Evolutionary conservation across 1,284 basidiomycete genomes (phyloP), one percentile per base, ranked within the genome.

Genomic region (Pisolithus thermaeus): DNA sequence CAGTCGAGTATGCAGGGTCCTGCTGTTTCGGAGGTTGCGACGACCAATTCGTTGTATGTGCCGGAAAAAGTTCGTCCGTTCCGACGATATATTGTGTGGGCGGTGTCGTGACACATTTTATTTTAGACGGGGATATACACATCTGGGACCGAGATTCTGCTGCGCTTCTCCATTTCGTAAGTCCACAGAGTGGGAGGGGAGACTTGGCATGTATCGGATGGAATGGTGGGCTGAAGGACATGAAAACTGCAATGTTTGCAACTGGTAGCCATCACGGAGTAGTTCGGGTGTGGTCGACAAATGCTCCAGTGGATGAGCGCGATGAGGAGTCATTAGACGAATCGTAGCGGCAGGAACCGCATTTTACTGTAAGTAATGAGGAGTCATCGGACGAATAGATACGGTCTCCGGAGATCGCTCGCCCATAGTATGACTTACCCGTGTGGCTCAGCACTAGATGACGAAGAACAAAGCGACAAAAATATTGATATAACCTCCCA

Each of bases 101-200:
- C 38, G 28, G 39, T 35, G 16, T 56, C 16, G 52, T 38, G 39
- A 20, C 55, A n/a, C n/a, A n/a, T n/a, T n/a, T n/a, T 16, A 52
- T 40, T 16, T 4, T 51, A 89, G 87, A 77, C 55, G 87, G 88
- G 2, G 85, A 89, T 59, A 81, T 90, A 28, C 83, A 88, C 59
- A 86, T 90, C 16, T 90, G 88, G 88, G 87, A 90, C 60, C 78
- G 81, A 52, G 84, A 88, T 66, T 82, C 83, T 25, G 85, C 75
- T 7, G 73, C 77, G 18, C 63, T 84, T 6, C 70, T 87, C 9
- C 82, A 83, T 54, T 75, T 81, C 57, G 70, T 87, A 47, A 77
- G 74, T 7, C 73, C 78, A 20, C 36, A 12, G 36, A 37, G 4
- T 4, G 77, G 79, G 58, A 73, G 70, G 16, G 72, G 79, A 46